These are phyloP conservation scores for Stipa capillata DNA, from an alignment of 176 grass and related monocot species.

Conservation along the genomic window DNA sequence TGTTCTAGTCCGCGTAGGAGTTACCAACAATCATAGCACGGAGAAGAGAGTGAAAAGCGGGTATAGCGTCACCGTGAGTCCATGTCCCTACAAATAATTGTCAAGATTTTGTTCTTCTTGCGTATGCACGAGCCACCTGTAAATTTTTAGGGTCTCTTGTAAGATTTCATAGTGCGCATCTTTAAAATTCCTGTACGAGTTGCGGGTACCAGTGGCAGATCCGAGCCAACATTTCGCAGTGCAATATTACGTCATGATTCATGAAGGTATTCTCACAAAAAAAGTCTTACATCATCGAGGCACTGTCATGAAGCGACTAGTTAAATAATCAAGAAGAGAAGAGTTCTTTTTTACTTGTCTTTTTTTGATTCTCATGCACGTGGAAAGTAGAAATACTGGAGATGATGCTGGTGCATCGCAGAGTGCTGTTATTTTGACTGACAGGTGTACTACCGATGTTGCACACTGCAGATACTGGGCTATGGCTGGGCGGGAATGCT, in stretches of 20 bases:
- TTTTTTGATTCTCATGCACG: background rate
- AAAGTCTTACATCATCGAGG: background rate
- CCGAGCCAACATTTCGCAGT: background rate
- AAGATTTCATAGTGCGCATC: background rate
- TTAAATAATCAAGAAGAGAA: background rate
- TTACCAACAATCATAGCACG: slow-evolving; percentile 1
- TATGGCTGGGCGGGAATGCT: slow-evolving; percentile 95
- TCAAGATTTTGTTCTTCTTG: slow-evolving; percentile 1
- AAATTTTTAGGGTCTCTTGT: too few species aligned
- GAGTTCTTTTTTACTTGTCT: background rate
- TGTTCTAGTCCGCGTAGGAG: background rate
- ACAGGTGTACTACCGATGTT: background rate
- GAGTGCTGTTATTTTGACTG: background rate
- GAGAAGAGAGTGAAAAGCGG: background rate
- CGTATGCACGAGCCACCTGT: background rate
- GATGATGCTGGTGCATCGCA: background rate
- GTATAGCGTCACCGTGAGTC: background rate
- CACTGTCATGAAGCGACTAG: background rate
- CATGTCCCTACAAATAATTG: slow-evolving; percentile 24
- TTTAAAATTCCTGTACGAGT: background rate
- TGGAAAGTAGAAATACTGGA: background rate
- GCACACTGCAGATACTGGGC: slow-evolving; percentile 55
- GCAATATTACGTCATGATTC: background rate
- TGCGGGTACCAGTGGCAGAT: background rate
- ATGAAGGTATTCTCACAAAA: background rate